These are phyloP conservation scores for Canavalia ensiformis DNA, from an alignment of 306 rosid species.

Conservation along the genomic window DNA sequence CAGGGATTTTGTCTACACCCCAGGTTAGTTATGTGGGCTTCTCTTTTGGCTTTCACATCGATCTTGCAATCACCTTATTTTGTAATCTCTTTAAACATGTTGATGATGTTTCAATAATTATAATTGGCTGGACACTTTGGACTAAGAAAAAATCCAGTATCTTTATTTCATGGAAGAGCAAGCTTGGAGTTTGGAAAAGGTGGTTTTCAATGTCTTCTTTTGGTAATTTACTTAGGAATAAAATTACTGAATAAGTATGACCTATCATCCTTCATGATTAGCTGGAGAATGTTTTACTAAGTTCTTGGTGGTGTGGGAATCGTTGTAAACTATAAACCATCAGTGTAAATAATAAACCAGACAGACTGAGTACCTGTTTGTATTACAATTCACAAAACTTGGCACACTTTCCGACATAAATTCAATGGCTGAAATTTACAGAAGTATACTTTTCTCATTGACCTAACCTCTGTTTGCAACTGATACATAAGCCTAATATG, in stretches of 20 bases:
- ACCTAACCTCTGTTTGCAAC: too few relatives aligned
- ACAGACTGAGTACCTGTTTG: neutral
- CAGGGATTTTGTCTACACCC: conserved; percentile 78
- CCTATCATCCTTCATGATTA: neutral
- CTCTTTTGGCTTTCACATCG: conserved; percentile 7
- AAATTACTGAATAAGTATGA: neutral
- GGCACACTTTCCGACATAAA: too few relatives aligned
- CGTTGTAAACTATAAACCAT: conserved; percentile 15
- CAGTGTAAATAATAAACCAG: neutral
- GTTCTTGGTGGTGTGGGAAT: conserved; percentile 1
- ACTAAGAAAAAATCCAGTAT: conserved; percentile 5
- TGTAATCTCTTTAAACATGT: conserved; percentile 9
- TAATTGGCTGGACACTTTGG: conserved; percentile 15
- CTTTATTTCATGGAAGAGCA: conserved; percentile 4
- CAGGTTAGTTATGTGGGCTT: conserved; percentile 64
- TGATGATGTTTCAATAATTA: conserved; percentile 7
- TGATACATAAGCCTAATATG: neutral
- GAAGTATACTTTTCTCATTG: too few relatives aligned
- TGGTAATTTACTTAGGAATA: neutral
- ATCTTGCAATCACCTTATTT: conserved; percentile 12
- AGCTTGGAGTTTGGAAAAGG: conserved; percentile 20
- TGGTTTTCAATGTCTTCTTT: conserved; percentile 9
- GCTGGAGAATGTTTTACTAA: neutral
- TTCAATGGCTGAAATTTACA: too few relatives aligned
- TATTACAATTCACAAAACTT: too few relatives aligned